A percentile compares a stretch with the other conserved stretches of the same genome.
Conservation (phyloP, 2,329 filamentous ascomycete species). For the Cryphonectria parasitica region DNA sequence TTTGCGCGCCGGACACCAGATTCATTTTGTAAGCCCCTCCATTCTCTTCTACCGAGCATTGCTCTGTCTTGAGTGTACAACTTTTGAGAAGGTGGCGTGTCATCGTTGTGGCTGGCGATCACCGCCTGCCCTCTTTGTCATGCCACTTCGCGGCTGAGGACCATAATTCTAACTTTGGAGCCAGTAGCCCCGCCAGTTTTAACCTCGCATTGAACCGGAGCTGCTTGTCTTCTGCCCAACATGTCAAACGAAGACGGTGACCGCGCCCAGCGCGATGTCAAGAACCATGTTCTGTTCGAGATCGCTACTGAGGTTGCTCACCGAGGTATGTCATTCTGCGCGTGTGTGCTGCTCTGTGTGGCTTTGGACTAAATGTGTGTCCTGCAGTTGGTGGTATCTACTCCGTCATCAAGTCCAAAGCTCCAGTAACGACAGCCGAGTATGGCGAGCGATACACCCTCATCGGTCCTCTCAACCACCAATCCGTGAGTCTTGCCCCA, state of each 20-base stretch:
- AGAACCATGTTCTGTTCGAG: slow-evolving; percentile 96
- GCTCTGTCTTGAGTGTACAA: not conserved
- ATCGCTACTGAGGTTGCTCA: slow-evolving; percentile 97
- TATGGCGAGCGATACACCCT: slow-evolving; percentile 98
- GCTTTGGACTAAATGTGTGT: slow-evolving; percentile 32
- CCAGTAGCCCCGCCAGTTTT: slow-evolving; percentile 4
- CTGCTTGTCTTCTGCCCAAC: slow-evolving; percentile 20
- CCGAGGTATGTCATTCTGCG: slow-evolving; percentile 65
- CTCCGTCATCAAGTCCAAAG: slow-evolving; percentile 98
- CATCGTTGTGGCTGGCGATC: not conserved
- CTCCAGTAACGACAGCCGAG: slow-evolving; percentile 94
- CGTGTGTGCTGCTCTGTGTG: not conserved
- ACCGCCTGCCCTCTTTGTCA: not conserved
- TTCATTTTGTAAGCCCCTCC: not conserved
- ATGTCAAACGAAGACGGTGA: slow-evolving; percentile 54
- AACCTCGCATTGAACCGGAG: slow-evolving; percentile 18
- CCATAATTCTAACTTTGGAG: not conserved
- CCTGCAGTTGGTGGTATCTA: slow-evolving; percentile 91
- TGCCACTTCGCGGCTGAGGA: not conserved
- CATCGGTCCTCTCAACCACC: slow-evolving; percentile 90
- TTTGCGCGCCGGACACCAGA: not conserved
- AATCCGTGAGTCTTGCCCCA: slow-evolving; percentile 70
- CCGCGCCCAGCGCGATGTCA: slow-evolving; percentile 69
- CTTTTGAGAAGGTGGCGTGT: not conserved
- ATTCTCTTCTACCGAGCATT: not conserved